phyloP scores from a whole-genome alignment of 768 basidiomycete species.

The Mycena metata region DNA sequence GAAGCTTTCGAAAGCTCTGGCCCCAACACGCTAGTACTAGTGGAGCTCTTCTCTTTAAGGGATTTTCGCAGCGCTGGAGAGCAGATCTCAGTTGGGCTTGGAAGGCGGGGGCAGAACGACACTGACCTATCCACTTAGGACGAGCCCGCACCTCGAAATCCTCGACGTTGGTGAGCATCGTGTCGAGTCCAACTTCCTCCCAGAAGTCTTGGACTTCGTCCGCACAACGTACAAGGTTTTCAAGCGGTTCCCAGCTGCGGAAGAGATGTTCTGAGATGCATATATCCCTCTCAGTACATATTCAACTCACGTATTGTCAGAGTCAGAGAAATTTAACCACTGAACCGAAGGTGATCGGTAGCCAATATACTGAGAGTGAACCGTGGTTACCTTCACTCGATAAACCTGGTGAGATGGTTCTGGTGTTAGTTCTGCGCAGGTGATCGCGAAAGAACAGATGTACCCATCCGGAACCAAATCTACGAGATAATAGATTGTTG shows the following conservation, averaged over 20 bases:
- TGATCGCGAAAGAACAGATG: background rate
- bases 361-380: background rate
- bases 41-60: background rate
- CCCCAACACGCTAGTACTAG: too few relatives aligned
- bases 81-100: background rate
- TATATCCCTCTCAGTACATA: background rate
- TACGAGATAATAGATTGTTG: background rate
- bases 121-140: slow-evolving; percentile 9
- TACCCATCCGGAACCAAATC: slow-evolving; percentile 14
- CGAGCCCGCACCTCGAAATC: background rate
- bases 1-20: too few relatives aligned
- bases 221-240: background rate
- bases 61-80: background rate
- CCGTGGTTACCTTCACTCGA: slow-evolving; percentile 2
- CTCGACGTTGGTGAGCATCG: background rate
- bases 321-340: slow-evolving; percentile 10
- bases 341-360: background rate
- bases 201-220: slow-evolving; percentile 7
- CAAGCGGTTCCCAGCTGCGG: slow-evolving; percentile 16
- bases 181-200: background rate
- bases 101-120: background rate
- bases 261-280: background rate
- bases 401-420: background rate
- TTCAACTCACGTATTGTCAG: background rate
- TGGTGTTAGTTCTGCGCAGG: background rate